These are phyloP conservation scores for Pleurotus ostreatus DNA, from an alignment of 768 basidiomycete genomes.

Conservation along the genomic window DNA sequence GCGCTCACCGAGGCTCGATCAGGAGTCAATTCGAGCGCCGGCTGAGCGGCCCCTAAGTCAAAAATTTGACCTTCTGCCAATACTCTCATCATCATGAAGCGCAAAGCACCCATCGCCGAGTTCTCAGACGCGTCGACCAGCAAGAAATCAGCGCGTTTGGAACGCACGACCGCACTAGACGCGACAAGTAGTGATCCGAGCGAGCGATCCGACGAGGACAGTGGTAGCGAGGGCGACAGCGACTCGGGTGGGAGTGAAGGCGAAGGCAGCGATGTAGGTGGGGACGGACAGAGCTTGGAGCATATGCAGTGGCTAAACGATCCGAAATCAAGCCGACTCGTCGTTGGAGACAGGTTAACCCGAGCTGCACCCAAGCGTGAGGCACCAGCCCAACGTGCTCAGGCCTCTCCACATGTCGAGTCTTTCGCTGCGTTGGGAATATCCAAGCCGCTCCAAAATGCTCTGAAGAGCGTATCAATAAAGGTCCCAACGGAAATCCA, in stretches of 20 bases:
- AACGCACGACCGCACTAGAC: too few relatives aligned
- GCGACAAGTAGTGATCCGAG: too few relatives aligned
- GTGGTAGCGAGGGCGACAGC: too few relatives aligned
- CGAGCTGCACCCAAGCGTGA: neutral
- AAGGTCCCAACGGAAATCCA: conserved; percentile 83
- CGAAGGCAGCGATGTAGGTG: neutral
- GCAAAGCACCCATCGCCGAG: neutral
- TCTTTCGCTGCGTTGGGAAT: conserved; percentile 43
- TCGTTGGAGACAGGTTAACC: neutral
- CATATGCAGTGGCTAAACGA: neutral
- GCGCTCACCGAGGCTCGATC: too few relatives aligned
- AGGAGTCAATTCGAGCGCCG: too few relatives aligned
- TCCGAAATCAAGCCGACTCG: neutral
- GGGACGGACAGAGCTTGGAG: neutral
- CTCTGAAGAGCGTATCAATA: conserved; percentile 83
- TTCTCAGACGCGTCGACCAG: neutral
- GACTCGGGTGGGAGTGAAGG: neutral
- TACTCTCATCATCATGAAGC: neutral
- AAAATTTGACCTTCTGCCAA: neutral
- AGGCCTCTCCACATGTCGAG: neutral
- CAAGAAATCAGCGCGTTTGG: neutral
- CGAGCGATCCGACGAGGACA: too few relatives aligned
- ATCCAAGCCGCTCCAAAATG: conserved; percentile 52
- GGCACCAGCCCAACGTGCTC: too few relatives aligned
- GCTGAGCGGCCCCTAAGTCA: neutral